phyloP scores from a whole-genome alignment of 2,329 filamentous ascomycete species.

The Diaporthe capsici region DNA sequence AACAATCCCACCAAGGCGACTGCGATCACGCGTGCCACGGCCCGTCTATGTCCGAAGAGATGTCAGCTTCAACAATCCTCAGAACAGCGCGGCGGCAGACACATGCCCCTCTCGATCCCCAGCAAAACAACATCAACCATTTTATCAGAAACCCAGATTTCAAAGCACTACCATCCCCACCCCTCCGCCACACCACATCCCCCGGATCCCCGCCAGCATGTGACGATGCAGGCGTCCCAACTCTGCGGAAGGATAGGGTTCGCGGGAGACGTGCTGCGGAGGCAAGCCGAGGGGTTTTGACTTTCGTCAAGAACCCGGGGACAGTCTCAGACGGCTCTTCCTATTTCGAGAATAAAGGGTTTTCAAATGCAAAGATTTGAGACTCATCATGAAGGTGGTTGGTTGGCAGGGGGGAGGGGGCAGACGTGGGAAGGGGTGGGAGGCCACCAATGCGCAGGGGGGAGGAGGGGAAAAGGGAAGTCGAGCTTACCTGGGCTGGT shows the following conservation, averaged over 20 bases:
- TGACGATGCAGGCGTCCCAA: conserved; percentile 53
- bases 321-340: conserved; percentile 60
- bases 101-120: neutral
- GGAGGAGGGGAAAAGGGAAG: neutral
- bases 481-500: conserved; percentile 32
- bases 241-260: conserved; percentile 37
- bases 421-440: conserved; percentile 29
- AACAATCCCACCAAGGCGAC: neutral
- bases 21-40: neutral
- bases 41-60: neutral
- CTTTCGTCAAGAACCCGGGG: conserved; percentile 40
- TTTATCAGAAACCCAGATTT: conserved; percentile 56
- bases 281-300: conserved; percentile 33
- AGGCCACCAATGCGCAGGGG: neutral
- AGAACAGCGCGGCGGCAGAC: neutral
- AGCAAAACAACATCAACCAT: conserved; percentile 11
- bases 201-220: conserved; percentile 50
- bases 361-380: conserved; percentile 48
- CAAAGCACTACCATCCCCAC: conserved; percentile 56
- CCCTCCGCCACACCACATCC: conserved; percentile 44
- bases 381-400: conserved; percentile 52
- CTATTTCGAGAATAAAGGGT: conserved; percentile 52
- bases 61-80: conserved; percentile 4
- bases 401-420: conserved; percentile 10
- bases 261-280: conserved; percentile 38